Percentiles rank a stretch among this genome's conserved stretches.
Evolutionary conservation across 164 flowering plant genomes (phyloP).

Genomic region (Buxus sempervirens): DNA sequence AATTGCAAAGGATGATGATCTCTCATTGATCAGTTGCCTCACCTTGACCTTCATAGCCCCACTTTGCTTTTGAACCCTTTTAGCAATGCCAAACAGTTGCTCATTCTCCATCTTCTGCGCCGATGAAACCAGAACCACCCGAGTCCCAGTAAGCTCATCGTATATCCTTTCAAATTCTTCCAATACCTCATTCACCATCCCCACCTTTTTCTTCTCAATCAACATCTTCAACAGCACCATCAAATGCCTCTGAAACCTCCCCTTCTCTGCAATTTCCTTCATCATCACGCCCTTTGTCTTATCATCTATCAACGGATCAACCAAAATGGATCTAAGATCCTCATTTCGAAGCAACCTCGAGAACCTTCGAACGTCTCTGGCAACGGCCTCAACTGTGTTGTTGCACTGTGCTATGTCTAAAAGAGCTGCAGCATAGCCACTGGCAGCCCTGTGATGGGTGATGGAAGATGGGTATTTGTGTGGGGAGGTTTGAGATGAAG

Average conservation of each 20-base stretch:
- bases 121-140: conserved; percentile 34
- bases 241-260: conserved; percentile 40
- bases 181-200: conserved; percentile 44
- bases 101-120: conserved; percentile 33
- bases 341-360: conserved; percentile 25
- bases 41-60: conserved; percentile 27
- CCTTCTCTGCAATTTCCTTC: conserved; percentile 35
- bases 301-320: conserved; percentile 23
- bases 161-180: conserved; percentile 53
- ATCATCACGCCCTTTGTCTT: conserved; percentile 36
- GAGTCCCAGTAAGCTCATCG: conserved; percentile 41
- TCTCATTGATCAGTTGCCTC: conserved; percentile 17
- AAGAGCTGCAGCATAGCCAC: conserved; percentile 67
- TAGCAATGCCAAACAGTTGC: conserved; percentile 35
- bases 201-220: conserved; percentile 36
- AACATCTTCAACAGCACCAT: conserved; percentile 50
- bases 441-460: conserved; percentile 36
- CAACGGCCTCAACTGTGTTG: conserved; percentile 26
- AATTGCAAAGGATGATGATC: conserved; percentile 9
- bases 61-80: conserved; percentile 19
- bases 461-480: not conserved
- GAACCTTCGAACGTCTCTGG: conserved; percentile 40
- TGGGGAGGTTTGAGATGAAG: conserved; percentile 12
- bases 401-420: conserved; percentile 40
- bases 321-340: conserved; percentile 25